phyloP scores from a whole-genome alignment of 1,284 basidiomycete species.

The Ustilago cynodontis region DNA sequence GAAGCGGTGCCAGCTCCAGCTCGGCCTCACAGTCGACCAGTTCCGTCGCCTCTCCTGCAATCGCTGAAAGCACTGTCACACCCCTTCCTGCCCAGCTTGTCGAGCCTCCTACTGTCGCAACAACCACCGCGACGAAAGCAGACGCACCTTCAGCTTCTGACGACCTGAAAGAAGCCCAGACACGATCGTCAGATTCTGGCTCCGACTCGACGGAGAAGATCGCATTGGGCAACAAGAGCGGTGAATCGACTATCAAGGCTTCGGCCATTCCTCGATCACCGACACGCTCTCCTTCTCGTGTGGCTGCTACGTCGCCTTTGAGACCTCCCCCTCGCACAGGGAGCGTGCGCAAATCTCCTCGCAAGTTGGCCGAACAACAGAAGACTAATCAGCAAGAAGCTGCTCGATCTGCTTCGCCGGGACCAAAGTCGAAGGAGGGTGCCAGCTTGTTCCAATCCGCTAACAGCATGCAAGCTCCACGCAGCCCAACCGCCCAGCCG shows the following conservation, averaged over 20 bases:
- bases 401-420: conserved; percentile 23
- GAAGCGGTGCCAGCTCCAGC: conserved; percentile 32
- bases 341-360: conserved; percentile 49
- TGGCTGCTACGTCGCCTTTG: conserved; percentile 32
- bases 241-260: conserved; percentile 50
- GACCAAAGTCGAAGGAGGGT: conserved; percentile 18
- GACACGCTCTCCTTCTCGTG: conserved; percentile 40
- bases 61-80: background rate
- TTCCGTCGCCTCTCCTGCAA: conserved; percentile 16
- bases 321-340: conserved; percentile 36
- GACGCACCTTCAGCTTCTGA: conserved; percentile 3
- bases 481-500: conserved; percentile 32
- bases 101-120: background rate
- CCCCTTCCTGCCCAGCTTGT: background rate
- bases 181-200: conserved; percentile 32
- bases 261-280: conserved; percentile 51
- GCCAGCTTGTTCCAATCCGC: conserved; percentile 26
- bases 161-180: background rate
- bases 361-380: conserved; percentile 38
- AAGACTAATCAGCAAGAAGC: conserved; percentile 22
- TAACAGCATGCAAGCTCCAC: conserved; percentile 20
- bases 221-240: conserved; percentile 25
- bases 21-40: conserved; percentile 19
- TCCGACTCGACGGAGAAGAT: conserved; percentile 44
- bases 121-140: background rate